Base-by-base conservation (phyloP, 345 rosid species). In the Corchorus capsularis region DNA sequence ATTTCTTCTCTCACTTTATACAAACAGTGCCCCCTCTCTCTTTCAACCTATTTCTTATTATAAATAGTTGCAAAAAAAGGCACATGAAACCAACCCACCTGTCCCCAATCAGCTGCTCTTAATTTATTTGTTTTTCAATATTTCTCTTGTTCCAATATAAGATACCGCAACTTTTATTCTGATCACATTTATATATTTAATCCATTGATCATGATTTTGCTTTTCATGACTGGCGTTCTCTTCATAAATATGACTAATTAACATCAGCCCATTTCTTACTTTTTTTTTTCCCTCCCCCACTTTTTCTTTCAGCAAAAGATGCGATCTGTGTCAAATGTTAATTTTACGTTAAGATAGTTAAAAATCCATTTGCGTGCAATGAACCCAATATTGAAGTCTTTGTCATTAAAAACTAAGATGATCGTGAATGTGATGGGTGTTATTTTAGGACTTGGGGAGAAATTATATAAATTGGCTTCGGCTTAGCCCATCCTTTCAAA, bases 21-120 rank as follows among this genome's bases (percentile, higher is more conserved):
- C 17, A 27, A 72, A 71, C 41, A 63, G 39, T 45, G 6, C 5
- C 35, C 57, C 3, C 32, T 27, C 27, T 27, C 32, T 13, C 43
- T 39, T 6, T 39, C 6, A 6, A 45, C 1, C 71, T 41, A 41
- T 43, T 55, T 65, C 71, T 49, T 53, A 59, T 43, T 54, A 34
- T 49, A 6, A 54, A 78, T 62, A 79, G 54, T 46, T 62, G 78
- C 54, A 27, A 39, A 6, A 54, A 17, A 63, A 20, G 71, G 67
- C 82, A 74, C 60, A 50, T 63, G 77, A 62, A 49, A 49, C 41
- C 69, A 49, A 49, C 41, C 69, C 61, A 49, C 54, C 15, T 53
- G 47, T 19, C 67, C 50, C 66, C 52, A 34, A 72, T 7, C 54
- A 53, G 9, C 8, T 22, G 9, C 8, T 22, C 45, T 22, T 1